Base-by-base conservation (phyloP, 257 asterid genomes). In the Ilex asprella region DNA sequence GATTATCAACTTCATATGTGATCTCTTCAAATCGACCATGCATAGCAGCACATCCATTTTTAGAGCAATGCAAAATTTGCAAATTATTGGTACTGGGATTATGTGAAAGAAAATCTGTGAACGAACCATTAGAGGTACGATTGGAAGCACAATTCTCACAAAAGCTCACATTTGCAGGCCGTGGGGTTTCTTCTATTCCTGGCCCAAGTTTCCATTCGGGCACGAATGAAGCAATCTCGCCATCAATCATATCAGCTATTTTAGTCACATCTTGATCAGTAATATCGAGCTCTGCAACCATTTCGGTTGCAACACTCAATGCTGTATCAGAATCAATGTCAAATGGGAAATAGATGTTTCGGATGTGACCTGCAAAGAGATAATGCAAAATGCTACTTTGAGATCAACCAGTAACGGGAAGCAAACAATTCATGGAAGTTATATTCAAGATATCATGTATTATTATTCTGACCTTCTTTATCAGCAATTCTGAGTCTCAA, bases 11-110 rank as follows among this genome's bases (percentile, higher is more conserved):
- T 55, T 71, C 73, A 69, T 70, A 76, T 0, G 81, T 76, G 64
- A 80, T 62, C 67, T 80, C 85, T 63, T 80, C 85, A 44, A 80
- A 80, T 53, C 85, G 76, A 14, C 85, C 85, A 71, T 71, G 82
- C 30, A 81, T 76, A 59, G 85, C 69, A 63, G 79, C 76, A 74
- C 85, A 80, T 44, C 76, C 78, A 30, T 74, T 69, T 55, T 74
- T 72, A 52, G 65, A 59, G 62, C 85, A 80, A 47, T 68, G 82
- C 31, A 54, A 53, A 12, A 70, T 53, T 41, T 71, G 74, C 58
- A 71, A 32, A 62, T 63, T 68, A 15, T 71, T 58, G 59, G 64
- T 62, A 54, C 56, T 63, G 8, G 71, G 81, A 67, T 64, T 62
- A 59, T 62, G 67, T 7, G 75, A 66, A 27, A 74, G 57, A 55